Conservation (phyloP, 2,329 filamentous ascomycete genomes). For the Beauveria sp. region DNA sequence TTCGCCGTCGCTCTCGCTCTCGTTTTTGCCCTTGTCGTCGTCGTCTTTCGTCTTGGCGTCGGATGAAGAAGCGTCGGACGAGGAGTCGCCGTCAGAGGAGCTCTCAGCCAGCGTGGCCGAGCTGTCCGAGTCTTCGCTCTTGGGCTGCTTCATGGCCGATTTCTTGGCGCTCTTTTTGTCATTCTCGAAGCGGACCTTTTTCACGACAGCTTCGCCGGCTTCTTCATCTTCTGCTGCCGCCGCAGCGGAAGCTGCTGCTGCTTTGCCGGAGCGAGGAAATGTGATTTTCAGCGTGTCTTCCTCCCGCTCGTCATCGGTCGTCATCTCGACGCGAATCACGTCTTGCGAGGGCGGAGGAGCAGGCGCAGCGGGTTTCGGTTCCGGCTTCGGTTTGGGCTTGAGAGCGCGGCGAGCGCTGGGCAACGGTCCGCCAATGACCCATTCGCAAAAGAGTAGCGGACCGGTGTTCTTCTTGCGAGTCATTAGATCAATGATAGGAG, state of each 20-base stretch:
- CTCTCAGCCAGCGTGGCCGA: constrained; percentile 12
- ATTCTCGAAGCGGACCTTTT: constrained; percentile 38
- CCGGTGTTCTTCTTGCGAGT: constrained; percentile 1
- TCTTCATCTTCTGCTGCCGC: constrained; percentile 11
- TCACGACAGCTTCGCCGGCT: constrained; percentile 18
- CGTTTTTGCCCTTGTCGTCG: not conserved
- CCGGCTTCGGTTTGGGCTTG: constrained; percentile 17
- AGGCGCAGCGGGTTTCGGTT: not conserved
- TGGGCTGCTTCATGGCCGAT: constrained; percentile 30
- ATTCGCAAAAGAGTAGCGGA: constrained; percentile 29
- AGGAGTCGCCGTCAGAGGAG: constrained; percentile 7
- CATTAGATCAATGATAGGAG: not conserved
- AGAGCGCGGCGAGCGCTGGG: constrained; percentile 20
- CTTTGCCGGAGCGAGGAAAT: constrained; percentile 34
- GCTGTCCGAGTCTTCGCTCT: constrained; percentile 18
- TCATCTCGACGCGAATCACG: constrained; percentile 33
- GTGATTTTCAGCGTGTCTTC: constrained; percentile 41
- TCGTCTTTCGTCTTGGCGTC: constrained; percentile 14
- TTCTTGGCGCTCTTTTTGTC: constrained; percentile 20
- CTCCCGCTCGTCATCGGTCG: constrained; percentile 45
- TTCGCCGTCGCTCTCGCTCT: constrained; percentile 1
- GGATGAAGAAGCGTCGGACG: constrained; percentile 12
- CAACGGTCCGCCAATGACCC: constrained; percentile 32
- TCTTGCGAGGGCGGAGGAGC: constrained; percentile 17
- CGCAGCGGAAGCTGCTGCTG: not conserved